These are phyloP conservation scores for Leccinum proximum DNA, from an alignment of 1,284 basidiomycete species.

Conservation along the genomic window DNA sequence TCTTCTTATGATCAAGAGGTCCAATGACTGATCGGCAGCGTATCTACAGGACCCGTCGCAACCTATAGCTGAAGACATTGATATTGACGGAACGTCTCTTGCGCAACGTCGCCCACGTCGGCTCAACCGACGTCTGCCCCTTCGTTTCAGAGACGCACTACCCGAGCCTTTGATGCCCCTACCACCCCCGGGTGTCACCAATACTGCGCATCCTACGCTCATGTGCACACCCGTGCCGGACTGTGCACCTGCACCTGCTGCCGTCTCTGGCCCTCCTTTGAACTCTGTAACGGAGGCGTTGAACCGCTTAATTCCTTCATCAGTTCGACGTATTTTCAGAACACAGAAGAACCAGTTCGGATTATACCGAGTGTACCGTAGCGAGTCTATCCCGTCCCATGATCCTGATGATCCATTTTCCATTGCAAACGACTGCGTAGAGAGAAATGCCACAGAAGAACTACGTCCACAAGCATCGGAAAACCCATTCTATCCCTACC, in stretches of 20 bases:
- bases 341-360: background rate
- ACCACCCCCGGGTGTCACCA: background rate
- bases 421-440: background rate
- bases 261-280: background rate
- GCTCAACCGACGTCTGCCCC: too few species aligned
- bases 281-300: background rate
- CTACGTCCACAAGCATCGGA: background rate
- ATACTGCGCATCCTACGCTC: background rate
- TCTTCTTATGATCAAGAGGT: too few species aligned
- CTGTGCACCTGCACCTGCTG: background rate
- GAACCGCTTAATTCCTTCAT: background rate
- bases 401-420: background rate
- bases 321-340: background rate
- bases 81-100: too few species aligned
- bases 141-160: too few species aligned
- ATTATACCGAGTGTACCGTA: background rate
- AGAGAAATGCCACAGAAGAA: background rate
- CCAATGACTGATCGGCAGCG: too few species aligned
- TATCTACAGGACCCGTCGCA: too few species aligned
- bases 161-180: too few species aligned
- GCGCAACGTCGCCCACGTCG: too few species aligned
- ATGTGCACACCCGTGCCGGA: background rate
- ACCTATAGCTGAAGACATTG: too few species aligned
- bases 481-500: background rate
- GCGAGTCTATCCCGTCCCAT: background rate